Percentiles rank a stretch among this genome's conserved stretches.
Evolutionary conservation across 2,329 filamentous ascomycete species (phyloP).

Genomic region (Capronia epimyces): DNA sequence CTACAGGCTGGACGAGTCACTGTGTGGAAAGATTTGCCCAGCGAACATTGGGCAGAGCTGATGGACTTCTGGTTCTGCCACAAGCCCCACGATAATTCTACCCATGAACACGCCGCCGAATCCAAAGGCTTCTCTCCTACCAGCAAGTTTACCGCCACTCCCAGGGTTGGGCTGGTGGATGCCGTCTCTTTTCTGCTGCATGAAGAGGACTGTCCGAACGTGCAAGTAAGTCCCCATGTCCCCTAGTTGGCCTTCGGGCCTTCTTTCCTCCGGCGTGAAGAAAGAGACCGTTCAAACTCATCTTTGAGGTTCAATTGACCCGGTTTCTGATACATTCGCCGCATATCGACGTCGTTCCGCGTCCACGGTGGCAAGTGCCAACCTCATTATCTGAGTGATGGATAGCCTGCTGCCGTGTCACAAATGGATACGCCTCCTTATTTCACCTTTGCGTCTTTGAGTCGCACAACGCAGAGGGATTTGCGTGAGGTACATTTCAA

Average conservation of each 20-base stretch:
- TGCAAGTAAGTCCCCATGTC: conserved; percentile 35
- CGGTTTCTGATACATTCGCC: conserved; percentile 56
- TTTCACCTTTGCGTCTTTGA: conserved; percentile 26
- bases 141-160: conserved; percentile 46
- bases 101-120: conserved; percentile 52
- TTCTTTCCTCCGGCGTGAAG: conserved; percentile 45
- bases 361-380: conserved; percentile 13
- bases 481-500: conserved; percentile 38
- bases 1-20: conserved; percentile 36
- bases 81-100: conserved; percentile 58
- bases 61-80: conserved; percentile 99
- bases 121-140: not conserved
- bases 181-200: conserved; percentile 68
- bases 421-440: conserved; percentile 10
- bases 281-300: conserved; percentile 48
- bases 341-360: conserved; percentile 40
- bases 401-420: conserved; percentile 31
- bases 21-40: conserved; percentile 86
- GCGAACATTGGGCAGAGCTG: conserved; percentile 98
- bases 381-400: conserved; percentile 30
- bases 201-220: conserved; percentile 56
- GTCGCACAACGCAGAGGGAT: conserved; percentile 34
- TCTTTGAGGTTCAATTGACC: conserved; percentile 36
- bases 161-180: conserved; percentile 72
- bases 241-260: not conserved